phyloP scores from a whole-genome alignment of 352 stramenopile species.

The Phytophthora fragariaefolia region DNA sequence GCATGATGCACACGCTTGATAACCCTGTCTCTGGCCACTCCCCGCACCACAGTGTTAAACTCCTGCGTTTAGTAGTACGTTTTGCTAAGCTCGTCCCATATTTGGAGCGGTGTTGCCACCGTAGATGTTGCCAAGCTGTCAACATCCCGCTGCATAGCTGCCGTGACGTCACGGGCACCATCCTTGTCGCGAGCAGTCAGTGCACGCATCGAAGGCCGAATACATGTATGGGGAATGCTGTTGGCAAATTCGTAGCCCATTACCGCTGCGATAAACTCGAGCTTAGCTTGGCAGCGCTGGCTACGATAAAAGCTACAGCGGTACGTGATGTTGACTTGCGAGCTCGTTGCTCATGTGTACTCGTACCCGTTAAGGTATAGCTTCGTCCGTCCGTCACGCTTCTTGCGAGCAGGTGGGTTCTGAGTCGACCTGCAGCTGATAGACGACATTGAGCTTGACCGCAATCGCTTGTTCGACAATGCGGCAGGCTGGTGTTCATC shows the following conservation, averaged over 20 bases:
- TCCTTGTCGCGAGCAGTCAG: background rate
- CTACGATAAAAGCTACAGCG: conserved; percentile 17
- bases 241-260: conserved; percentile 14
- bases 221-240: conserved; percentile 5
- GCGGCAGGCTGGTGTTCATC: too few relatives aligned
- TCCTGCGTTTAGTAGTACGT: conserved; percentile 14
- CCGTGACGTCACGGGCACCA: background rate
- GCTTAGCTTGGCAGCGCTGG: conserved; percentile 4
- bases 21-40: too few relatives aligned
- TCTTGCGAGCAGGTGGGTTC: background rate
- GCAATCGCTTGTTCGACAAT: too few relatives aligned
- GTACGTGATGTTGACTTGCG: conserved; percentile 12
- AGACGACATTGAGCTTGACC: too few relatives aligned
- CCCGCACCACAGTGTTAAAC: too few relatives aligned
- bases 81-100: conserved; percentile 3
- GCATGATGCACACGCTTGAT: too few relatives aligned
- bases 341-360: background rate
- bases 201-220: background rate
- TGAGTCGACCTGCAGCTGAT: too few relatives aligned
- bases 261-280: conserved; percentile 6
- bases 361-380: conserved; percentile 10
- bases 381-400: conserved; percentile 9
- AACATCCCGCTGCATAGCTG: background rate
- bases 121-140: conserved; percentile 8
- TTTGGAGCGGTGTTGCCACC: conserved; percentile 12